Evolutionary conservation across 441 rosid species (phyloP).

Genomic region (Euphorbia corollata): DNA sequence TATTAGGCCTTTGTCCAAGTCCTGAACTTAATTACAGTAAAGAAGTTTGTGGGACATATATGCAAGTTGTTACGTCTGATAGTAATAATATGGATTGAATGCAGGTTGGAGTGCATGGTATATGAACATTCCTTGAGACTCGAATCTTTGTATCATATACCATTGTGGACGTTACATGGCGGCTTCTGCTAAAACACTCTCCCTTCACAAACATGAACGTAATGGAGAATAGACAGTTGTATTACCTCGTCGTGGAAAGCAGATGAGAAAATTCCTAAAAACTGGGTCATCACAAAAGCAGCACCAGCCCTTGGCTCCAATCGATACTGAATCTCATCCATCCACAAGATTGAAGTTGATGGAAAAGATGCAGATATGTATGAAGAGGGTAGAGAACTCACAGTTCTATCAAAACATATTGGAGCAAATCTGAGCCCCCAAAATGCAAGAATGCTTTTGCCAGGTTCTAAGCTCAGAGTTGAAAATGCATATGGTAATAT

Average conservation of each 20-base stretch:
- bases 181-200: slow-evolving; percentile 31
- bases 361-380: slow-evolving; percentile 41
- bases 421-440: slow-evolving; percentile 49
- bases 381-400: slow-evolving; percentile 45
- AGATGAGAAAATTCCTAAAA: slow-evolving; percentile 28
- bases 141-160: neutral
- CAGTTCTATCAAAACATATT: slow-evolving; percentile 42
- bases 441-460: slow-evolving; percentile 30
- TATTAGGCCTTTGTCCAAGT: neutral
- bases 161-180: slow-evolving; percentile 25
- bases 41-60: neutral
- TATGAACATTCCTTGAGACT: too few relatives aligned
- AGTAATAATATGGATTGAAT: neutral
- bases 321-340: slow-evolving; percentile 38
- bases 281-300: slow-evolving; percentile 23
- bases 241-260: slow-evolving; percentile 42
- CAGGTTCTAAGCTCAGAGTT: slow-evolving; percentile 47
- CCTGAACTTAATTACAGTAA: neutral
- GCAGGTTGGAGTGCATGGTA: neutral
- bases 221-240: slow-evolving; percentile 73
- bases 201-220: slow-evolving; percentile 19
- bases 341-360: slow-evolving; percentile 43
- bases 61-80: neutral
- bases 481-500: slow-evolving; percentile 54
- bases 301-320: slow-evolving; percentile 43